Evolutionary conservation across 345 rosid species (phyloP).

Genomic region (Cardamine resedifolia): DNA sequence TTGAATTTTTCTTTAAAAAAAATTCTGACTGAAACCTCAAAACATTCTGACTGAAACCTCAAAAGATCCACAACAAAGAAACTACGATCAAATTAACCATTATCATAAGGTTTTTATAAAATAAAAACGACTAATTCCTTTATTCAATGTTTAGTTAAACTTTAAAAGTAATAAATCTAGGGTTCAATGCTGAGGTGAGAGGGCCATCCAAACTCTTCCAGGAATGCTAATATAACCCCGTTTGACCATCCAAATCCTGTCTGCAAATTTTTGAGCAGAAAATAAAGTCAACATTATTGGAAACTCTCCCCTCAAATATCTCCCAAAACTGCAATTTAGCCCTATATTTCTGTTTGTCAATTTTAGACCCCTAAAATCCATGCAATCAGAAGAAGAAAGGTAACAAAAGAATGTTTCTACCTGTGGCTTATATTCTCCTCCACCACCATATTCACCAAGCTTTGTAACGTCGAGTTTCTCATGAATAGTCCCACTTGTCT

Average conservation of each 20-base stretch:
- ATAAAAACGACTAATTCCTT: not conserved
- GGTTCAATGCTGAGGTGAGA: conserved; percentile 38
- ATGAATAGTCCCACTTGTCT: conserved; percentile 57
- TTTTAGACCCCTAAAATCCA: not conserved
- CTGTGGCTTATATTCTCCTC: conserved; percentile 73
- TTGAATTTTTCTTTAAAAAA: not conserved
- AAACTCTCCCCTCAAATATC: not conserved
- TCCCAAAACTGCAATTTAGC: not conserved
- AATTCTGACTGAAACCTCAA: not conserved
- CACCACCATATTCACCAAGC: conserved; percentile 65
- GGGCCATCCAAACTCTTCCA: conserved; percentile 98
- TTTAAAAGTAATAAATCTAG: conserved; percentile 37
- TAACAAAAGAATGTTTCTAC: conserved; percentile 27
- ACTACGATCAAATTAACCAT: not conserved
- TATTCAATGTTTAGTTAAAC: not conserved
- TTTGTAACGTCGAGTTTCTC: conserved; percentile 48
- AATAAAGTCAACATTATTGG: not conserved
- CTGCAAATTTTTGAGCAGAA: conserved; percentile 43
- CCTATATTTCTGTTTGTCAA: not conserved
- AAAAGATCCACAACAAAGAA: not conserved
- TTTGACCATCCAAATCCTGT: conserved; percentile 98
- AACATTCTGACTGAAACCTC: not conserved
- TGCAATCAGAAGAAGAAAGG: not conserved
- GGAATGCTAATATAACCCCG: conserved; percentile 75
- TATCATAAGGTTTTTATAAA: not conserved